Base-by-base conservation (phyloP, 2,329 filamentous ascomycete species). In the Cercospora sojina region DNA sequence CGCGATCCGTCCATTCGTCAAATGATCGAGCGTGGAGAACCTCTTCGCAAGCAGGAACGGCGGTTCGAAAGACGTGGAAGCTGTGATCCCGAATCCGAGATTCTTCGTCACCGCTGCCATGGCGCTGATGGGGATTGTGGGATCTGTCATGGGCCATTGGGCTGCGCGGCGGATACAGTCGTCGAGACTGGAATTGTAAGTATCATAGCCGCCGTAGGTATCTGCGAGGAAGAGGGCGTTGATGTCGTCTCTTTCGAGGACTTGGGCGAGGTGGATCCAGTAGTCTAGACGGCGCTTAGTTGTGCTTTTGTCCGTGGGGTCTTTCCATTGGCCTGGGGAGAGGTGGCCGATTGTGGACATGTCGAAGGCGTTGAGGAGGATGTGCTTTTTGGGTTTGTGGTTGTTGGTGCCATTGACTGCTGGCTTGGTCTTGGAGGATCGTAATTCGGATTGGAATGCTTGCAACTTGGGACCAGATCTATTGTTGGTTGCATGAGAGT, bases 51-150 rank as follows among this genome's bases (percentile, higher is more conserved):
- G 77, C 1, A 88, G 75, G 65, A 87, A 89, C 0, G 87, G 87
- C 0, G 85, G 84, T 67, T 89, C 86, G 65, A 88, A 90, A 0
- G 85, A 85, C 2, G 87, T 89, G 0, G 85, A 87, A 0, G 86
- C 85, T 0, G 87, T 89, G 67, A 90, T 87, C 1, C 83, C 87
- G 69, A 89, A 89, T 0, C 82, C 80, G 2, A 90, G 78, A 59
- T 87, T 87, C 76, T 87, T 88, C 0, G 87, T 89, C 31, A 88
- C 87, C 0, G 87, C 86, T 3, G 87, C 87, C 87, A 90, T 90
- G 32, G 87, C 87, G 2, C 83, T 83, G 63, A 89, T 87, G 2
- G 86, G 85, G 72, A 88, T 88, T 0, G 84, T 84, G 0, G 88
- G 88, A 72, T 90, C 87, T 0, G 85, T 88, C 74, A 89, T 82